Percentiles rank a stretch among this genome's conserved stretches.
phyloP scores from a whole-genome alignment of 129 eudicot genomes.

The Pittosporum tobira region DNA sequence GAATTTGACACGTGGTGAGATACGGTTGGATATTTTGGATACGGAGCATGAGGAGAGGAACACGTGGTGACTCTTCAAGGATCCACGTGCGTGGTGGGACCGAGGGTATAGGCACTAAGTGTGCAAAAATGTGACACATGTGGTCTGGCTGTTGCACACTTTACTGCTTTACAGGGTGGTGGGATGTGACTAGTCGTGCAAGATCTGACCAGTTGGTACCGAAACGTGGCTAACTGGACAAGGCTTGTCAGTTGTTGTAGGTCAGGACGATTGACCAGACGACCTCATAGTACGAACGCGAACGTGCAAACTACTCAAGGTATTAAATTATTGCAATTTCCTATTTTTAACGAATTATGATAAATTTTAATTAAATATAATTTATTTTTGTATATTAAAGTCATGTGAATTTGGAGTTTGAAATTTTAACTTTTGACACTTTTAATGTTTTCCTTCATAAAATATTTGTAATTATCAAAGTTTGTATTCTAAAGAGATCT shows the following conservation, averaged over 20 bases:
- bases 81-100: neutral
- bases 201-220: neutral
- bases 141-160: neutral
- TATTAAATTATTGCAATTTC: too few relatives aligned
- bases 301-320: neutral
- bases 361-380: too few relatives aligned
- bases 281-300: neutral
- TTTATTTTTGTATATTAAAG: too few relatives aligned
- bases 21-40: neutral
- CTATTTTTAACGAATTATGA: too few relatives aligned
- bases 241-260: conserved; percentile 1
- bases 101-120: conserved; percentile 3
- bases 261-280: too few relatives aligned
- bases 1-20: neutral
- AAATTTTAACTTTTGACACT: too few relatives aligned
- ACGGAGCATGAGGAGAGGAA: neutral
- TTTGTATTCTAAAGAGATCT: too few relatives aligned
- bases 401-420: too few relatives aligned
- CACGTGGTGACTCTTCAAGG: conserved; percentile 17
- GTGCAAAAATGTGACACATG: neutral
- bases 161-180: neutral
- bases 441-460: too few relatives aligned
- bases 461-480: too few relatives aligned
- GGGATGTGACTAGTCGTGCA: neutral
- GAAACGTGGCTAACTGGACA: conserved; percentile 13